phyloP scores from a whole-genome alignment of 768 basidiomycete genomes.

The Auricularia sp. region DNA sequence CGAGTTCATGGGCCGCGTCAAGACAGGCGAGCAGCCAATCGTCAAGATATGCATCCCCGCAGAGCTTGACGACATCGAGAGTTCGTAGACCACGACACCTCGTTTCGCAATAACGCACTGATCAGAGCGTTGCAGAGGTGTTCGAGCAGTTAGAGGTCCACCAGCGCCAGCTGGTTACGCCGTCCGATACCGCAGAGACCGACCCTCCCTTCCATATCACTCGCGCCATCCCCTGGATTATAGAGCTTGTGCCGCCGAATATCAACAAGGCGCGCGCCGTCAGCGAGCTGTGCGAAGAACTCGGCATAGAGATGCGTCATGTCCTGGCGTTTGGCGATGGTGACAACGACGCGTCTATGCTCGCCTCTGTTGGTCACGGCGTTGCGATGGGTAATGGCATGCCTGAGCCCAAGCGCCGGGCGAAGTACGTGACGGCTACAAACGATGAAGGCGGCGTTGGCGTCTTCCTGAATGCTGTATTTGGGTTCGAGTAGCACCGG shows the following conservation, averaged over 20 bases:
- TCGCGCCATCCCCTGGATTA: conserved; percentile 9
- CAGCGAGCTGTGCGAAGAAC: conserved; percentile 2
- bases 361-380: conserved; percentile 2
- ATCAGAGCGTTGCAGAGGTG: not conserved
- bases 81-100: not conserved
- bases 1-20: conserved; percentile 1
- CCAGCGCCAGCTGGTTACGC: not conserved
- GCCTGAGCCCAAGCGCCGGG: conserved; percentile 5
- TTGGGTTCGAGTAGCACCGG: not conserved
- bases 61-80: conserved; percentile 1
- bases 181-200: not conserved
- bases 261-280: conserved; percentile 7
- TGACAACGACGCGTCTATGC: conserved; percentile 8
- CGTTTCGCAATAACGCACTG: not conserved
- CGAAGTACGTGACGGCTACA: conserved; percentile 2
- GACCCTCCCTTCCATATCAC: conserved; percentile 6
- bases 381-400: conserved; percentile 11
- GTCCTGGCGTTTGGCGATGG: conserved; percentile 10
- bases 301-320: not conserved
- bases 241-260: conserved; percentile 4
- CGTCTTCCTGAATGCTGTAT: conserved; percentile 1
- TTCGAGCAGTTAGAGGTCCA: not conserved
- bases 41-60: conserved; percentile 6
- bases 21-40: conserved; percentile 2
- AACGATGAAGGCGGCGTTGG: conserved; percentile 10